Conservation (phyloP, 495 filamentous ascomycete genomes). For the Pseudevernia furfuracea region DNA sequence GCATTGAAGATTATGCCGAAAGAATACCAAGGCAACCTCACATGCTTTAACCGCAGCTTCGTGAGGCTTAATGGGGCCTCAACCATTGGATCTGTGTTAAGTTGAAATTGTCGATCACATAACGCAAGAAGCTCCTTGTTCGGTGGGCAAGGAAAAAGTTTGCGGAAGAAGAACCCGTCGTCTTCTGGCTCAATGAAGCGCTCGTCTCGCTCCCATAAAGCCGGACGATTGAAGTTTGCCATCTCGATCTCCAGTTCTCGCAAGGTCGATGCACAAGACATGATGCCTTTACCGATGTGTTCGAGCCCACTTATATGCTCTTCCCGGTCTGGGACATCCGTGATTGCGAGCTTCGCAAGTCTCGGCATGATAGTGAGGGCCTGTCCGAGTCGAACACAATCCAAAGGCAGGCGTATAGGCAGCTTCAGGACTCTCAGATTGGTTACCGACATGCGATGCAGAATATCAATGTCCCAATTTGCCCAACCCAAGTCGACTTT, state of each 20-base stretch:
- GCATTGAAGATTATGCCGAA: not conserved
- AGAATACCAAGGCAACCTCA: not conserved
- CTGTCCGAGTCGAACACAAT: not conserved
- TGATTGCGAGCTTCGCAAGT: not conserved
- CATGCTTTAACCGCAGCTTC: constrained; percentile 10
- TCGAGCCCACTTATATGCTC: not conserved
- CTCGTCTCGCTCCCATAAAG: not conserved
- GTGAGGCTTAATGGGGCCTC: constrained; percentile 1
- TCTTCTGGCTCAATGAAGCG: not conserved
- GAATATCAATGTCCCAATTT: not conserved
- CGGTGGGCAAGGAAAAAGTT: constrained; percentile 6
- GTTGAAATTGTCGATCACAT: not conserved
- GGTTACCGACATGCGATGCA: not conserved
- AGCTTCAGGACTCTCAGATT: not conserved
- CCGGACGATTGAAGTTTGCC: constrained; percentile 11
- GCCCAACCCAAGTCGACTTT: not conserved
- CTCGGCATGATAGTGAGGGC: not conserved
- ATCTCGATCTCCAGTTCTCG: constrained; percentile 10
- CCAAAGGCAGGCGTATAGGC: not conserved
- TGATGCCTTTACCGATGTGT: constrained; percentile 7
- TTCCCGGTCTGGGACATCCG: constrained; percentile 6
- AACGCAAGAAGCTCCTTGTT: not conserved
- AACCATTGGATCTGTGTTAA: not conserved
- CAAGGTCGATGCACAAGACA: not conserved
- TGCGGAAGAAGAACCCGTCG: constrained; percentile 3